Evolutionary conservation across 2,329 filamentous ascomycete genomes (phyloP), one percentile per base, ranked within the genome.

Genomic region (Paradendryphiella salina): DNA sequence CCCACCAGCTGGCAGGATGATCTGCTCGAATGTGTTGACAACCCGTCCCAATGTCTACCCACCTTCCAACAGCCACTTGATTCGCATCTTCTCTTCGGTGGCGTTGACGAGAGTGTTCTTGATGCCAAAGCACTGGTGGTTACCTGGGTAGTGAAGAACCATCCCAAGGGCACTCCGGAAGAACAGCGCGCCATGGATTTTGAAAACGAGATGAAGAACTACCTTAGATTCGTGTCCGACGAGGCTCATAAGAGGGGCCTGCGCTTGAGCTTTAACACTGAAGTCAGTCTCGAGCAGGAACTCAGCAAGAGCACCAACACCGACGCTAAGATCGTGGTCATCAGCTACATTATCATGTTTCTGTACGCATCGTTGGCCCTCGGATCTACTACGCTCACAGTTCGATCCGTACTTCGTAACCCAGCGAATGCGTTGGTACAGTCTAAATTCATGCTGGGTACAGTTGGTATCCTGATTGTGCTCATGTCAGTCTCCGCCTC

Each of bases 341-440:
- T 99, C 74, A 97, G 93, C 79, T 99, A 99, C 75, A 82, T 97
- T 57, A 90, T 96, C 77, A 99, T 99, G 94, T 99, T 99, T 74
- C 76, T 99, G 56, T 99, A 99, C 69, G 94, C 92, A 3, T 97
- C 93, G 5, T 76, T 99, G 45, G 92, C 94, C 0, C 80, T 99
- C 0, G 94, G 94, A 0, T 96, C 92, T 1, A 94, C 89, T 0
- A 91, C 88, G 5, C 79, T 96, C 49, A 89, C 87, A 1, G 77
- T 92, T 50, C 84, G 82, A 61, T 88, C 93, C 50, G 77, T 97
- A 37, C 75, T 96, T 40, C 84, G 83, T 44, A 96, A 96, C 66
- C 92, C 93, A 1, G 83, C 89, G 10, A 87, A 90, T 43, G 86
- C 90, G 2, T 77, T 99, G 3, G 93, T 99, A 0, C 90, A 97